Evolutionary conservation across 345 rosid species (phyloP).

Genomic region (Erucastrum elatum): DNA sequence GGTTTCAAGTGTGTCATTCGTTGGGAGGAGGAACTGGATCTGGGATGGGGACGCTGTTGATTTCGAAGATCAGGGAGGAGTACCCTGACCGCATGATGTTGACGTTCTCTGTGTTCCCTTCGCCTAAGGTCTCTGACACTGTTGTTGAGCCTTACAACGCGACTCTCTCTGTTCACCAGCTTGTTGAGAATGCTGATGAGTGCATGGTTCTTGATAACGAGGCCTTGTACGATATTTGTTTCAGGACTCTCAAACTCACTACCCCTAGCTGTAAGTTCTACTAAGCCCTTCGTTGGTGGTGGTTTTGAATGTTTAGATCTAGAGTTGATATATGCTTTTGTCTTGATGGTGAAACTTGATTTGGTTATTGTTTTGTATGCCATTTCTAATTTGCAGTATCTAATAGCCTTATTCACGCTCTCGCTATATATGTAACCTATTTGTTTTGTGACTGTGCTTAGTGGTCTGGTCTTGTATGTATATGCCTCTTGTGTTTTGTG

Average conservation of each 20-base stretch:
- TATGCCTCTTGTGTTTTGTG: neutral
- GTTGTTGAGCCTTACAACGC: constrained; percentile 5
- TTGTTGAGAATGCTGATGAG: constrained; percentile 9
- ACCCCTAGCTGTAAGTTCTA: constrained; percentile 38
- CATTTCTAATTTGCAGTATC: neutral
- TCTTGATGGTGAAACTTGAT: neutral
- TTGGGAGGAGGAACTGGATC: constrained; percentile 17
- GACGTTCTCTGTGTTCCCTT: neutral
- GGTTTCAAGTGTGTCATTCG: constrained; percentile 8
- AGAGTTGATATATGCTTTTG: neutral
- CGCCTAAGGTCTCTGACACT: constrained; percentile 5
- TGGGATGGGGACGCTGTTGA: constrained; percentile 3
- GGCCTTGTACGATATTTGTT: constrained; percentile 32
- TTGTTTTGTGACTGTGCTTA: neutral
- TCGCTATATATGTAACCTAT: neutral
- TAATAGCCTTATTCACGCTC: neutral
- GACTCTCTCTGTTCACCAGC: neutral
- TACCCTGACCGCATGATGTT: neutral
- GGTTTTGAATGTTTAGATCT: neutral
- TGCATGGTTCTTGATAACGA: constrained; percentile 9
- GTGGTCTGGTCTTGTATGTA: neutral
- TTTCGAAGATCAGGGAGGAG: constrained; percentile 5
- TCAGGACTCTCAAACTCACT: constrained; percentile 37
- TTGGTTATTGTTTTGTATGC: neutral
- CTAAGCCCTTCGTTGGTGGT: neutral